Evolutionary conservation across 2,329 filamentous ascomycete genomes (phyloP), one percentile per base, ranked within the genome.

Genomic region (Cladophialophora yegresii): DNA sequence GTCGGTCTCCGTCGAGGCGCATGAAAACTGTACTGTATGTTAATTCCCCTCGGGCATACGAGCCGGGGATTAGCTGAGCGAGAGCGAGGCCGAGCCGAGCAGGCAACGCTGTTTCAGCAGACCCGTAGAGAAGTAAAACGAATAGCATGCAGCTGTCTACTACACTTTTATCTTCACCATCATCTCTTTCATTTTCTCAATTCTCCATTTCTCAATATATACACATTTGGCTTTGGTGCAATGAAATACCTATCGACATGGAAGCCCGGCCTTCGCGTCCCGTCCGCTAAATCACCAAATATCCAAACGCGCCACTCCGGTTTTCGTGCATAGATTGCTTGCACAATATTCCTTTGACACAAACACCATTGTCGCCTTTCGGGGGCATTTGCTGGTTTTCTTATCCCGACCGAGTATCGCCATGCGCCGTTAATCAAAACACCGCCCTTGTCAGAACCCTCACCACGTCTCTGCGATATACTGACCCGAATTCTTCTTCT

Each of bases 401-500:
- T 28, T 26, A 7, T 9, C 10, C 47, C 47, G 10, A 20, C 13
- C 20, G n/a, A 26, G 26, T 4, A 50, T 50, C 22, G 22, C 22
- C 47, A 20, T 50, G 22, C 47, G 47, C 47, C 20, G 20, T n/a
- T 22, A 26, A 26, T 3, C 47, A 26, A 50, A 26, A 26, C 3
- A 28, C 54, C 32, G 30, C 22, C 28, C 23, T 8, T n/a, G 51
- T 2, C 3, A 32, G 23, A 33, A n/a, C 33, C 20, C 20, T 68
- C 53, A 72, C 71, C 71, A 72, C 12, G 71, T 72, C 64, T 72
- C 93, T 64, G 93, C 92, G 83, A 97, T 96, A 76, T 97, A 99
- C 80, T 97, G 93, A 3, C 93, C 93, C 28, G 87, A 92, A 71
- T 92, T 89, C 82, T 90, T 93, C 87, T 98, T 98, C 72, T 91